Evolutionary conservation across 169 alveolate species (phyloP), one percentile per base, ranked within the genome.

Genomic region (Plasmodium malariae): DNA sequence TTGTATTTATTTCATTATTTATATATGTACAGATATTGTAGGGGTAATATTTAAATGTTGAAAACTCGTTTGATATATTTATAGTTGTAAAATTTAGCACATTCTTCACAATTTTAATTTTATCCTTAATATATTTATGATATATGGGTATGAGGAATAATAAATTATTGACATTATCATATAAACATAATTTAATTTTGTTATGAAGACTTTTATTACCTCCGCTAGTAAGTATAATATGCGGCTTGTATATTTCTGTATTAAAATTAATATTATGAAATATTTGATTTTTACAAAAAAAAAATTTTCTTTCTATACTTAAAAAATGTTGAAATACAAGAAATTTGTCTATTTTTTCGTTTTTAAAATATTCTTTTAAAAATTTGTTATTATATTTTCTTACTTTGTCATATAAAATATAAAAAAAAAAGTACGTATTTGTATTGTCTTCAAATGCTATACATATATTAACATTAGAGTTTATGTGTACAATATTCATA

Each of bases 401-500:
- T 48, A 86, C 62, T n/a, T n/a, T n/a, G n/a, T 69, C 86, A 48
- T 55, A 86, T 19, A 59, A 37, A 21, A 86, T 86, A 34, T 86
- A 26, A 86, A 86, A 86, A 54, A 86, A 86, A 51, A 43, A 70
- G 40, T 86, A 86, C 3, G 78, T 57, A 28, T 86, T 76, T 12
- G 92, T 86, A 26, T 12, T 55, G 12, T 70, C 54, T 48, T 70
- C 74, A 51, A 34, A 86, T 45, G 92, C 92, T 11, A 86, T 69
- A 73, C 92, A 70, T 32, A 86, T 69, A 36, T 68, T 68, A 1
- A 57, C 55, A 72, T 86, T 86, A 32, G 87, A 30, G 54, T 86
- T 70, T 17, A 86, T 86, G 55, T 86, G 92, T 55, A 86, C 57
- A 60, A 86, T 70, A 51, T 86, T 86, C 78, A 86, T 69, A 72